Conservation (phyloP, 2,329 filamentous ascomycete genomes). For the Pseudovirgaria hyperparasitica region DNA sequence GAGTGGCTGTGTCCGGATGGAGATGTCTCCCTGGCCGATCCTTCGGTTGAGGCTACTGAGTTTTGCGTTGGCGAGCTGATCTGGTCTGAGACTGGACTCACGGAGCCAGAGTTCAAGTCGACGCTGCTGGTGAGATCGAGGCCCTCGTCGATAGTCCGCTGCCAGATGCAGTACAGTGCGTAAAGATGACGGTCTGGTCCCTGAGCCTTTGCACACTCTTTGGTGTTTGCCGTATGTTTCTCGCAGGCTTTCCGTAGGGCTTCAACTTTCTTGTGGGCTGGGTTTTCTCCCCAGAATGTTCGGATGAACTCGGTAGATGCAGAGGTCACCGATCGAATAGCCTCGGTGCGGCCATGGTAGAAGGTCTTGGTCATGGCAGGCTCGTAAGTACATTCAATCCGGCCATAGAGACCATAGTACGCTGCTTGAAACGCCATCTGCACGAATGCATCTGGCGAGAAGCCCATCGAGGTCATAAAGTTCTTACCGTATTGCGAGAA, state of each 20-base stretch:
- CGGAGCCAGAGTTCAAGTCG: slow-evolving; percentile 35
- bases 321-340: slow-evolving; percentile 71
- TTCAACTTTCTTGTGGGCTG: slow-evolving; percentile 70
- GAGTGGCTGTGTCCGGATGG: slow-evolving; percentile 37
- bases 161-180: slow-evolving; percentile 89
- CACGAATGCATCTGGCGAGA: slow-evolving; percentile 93
- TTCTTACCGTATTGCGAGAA: slow-evolving; percentile 88
- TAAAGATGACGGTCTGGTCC: slow-evolving; percentile 91
- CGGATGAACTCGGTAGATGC: slow-evolving; percentile 82
- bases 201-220: slow-evolving; percentile 75
- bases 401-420: slow-evolving; percentile 92
- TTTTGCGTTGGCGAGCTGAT: slow-evolving; percentile 43
- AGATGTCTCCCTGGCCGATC: slow-evolving; percentile 31
- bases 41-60: slow-evolving; percentile 39
- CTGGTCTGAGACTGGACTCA: slow-evolving; percentile 21
- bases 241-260: slow-evolving; percentile 72
- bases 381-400: slow-evolving; percentile 91
- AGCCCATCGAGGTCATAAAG: slow-evolving; percentile 93
- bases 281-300: slow-evolving; percentile 89
- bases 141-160: slow-evolving; percentile 66
- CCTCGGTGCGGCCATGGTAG: slow-evolving; percentile 88
- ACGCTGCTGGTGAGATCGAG: slow-evolving; percentile 42
- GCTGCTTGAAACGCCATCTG: slow-evolving; percentile 99
- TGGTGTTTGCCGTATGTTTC: slow-evolving; percentile 68
- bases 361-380: slow-evolving; percentile 96